Conservation (phyloP, 169 alveolate species). For the Eimeria maxima region DNA sequence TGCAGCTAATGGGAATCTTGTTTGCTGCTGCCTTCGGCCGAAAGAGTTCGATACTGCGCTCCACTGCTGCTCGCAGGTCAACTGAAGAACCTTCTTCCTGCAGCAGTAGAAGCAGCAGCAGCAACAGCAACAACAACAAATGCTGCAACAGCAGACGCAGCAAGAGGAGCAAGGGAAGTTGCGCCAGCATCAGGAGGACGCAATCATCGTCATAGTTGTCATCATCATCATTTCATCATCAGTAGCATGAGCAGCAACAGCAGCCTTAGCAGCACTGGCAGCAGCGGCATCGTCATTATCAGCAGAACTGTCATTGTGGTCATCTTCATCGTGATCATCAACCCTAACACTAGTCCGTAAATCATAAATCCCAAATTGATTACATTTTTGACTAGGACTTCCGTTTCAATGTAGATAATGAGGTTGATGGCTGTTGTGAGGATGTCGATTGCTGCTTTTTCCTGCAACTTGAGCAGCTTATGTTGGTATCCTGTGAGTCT, state of each 20-base stretch:
- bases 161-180: no score
- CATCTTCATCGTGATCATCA: no score
- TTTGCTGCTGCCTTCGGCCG: conserved; percentile 73
- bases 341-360: background rate
- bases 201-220: no score
- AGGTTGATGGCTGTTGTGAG: conserved; percentile 24
- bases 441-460: conserved; percentile 40
- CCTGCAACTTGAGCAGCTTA: conserved; percentile 47
- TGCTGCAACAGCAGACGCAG: no score
- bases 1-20: conserved; percentile 53
- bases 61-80: conserved; percentile 44
- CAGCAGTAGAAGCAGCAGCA: no score
- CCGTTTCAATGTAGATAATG: conserved; percentile 35
- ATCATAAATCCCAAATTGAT: background rate
- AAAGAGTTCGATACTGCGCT: conserved; percentile 39
- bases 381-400: background rate
- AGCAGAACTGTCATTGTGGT: no score
- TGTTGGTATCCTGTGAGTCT: conserved; percentile 49
- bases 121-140: no score
- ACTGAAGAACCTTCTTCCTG: background rate
- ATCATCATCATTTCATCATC: no score
- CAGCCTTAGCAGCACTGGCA: no score
- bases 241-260: no score
- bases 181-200: no score
- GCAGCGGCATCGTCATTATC: no score